Conservation (phyloP, 2,329 filamentous ascomycete species). For the Xylaria sp. region DNA sequence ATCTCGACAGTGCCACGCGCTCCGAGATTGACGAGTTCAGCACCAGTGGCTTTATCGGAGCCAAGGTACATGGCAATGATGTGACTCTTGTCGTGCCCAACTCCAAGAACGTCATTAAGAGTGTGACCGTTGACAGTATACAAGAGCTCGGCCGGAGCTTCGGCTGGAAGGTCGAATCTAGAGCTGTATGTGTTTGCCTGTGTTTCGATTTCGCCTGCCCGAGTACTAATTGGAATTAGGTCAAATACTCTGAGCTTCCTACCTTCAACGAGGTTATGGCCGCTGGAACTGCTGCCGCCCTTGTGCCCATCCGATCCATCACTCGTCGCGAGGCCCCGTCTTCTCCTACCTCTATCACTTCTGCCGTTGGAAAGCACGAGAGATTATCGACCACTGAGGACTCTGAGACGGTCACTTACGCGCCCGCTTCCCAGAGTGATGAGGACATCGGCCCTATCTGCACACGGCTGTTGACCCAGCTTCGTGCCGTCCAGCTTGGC, state of each 20-base stretch:
- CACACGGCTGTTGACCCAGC: slow-evolving; percentile 63
- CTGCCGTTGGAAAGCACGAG: slow-evolving; percentile 32
- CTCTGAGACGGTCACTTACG: slow-evolving; percentile 50
- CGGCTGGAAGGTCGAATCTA: slow-evolving; percentile 78
- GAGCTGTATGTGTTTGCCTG: slow-evolving; percentile 47
- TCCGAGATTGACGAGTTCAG: slow-evolving; percentile 93
- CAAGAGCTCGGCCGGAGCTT: slow-evolving; percentile 69
- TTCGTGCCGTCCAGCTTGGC: slow-evolving; percentile 83
- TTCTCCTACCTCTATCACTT: slow-evolving; percentile 37
- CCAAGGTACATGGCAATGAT: slow-evolving; percentile 52
- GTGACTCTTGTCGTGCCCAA: slow-evolving; percentile 81
- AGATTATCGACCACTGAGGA: slow-evolving; percentile 37
- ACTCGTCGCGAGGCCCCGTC: slow-evolving; percentile 53
- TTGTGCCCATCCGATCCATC: slow-evolving; percentile 90
- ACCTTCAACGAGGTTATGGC: slow-evolving; percentile 72
- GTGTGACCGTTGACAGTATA: slow-evolving; percentile 60
- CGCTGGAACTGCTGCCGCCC: slow-evolving; percentile 81
- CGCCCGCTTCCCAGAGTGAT: slow-evolving; percentile 41
- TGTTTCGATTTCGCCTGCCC: background rate
- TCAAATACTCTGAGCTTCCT: slow-evolving; percentile 56
- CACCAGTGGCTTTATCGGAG: slow-evolving; percentile 88
- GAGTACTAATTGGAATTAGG: slow-evolving; percentile 37
- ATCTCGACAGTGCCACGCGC: slow-evolving; percentile 79
- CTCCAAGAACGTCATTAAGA: slow-evolving; percentile 81
- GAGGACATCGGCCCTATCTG: slow-evolving; percentile 71